Evolutionary conservation across 2,329 filamentous ascomycete species (phyloP).

Genomic region (Acephala macrosclerotiorum): DNA sequence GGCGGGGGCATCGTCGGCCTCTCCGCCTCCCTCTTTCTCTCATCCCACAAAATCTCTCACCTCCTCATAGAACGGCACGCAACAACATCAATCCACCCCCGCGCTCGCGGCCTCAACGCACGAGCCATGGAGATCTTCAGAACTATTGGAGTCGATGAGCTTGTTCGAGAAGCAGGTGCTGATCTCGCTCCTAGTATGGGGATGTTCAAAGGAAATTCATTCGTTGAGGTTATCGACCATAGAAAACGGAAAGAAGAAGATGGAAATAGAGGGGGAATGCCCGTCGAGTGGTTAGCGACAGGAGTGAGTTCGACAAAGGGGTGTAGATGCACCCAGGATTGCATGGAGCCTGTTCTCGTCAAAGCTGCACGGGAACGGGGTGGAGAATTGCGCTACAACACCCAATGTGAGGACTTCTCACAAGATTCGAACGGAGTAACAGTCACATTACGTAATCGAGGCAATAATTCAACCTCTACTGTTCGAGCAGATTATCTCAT

Average conservation of each 20-base stretch:
- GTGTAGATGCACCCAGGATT: slow-evolving; percentile 48
- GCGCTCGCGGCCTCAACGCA: slow-evolving; percentile 47
- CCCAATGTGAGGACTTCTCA: slow-evolving; percentile 36
- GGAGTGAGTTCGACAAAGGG: slow-evolving; percentile 36
- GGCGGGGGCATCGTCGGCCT: slow-evolving; percentile 51
- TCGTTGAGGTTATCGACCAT: slow-evolving; percentile 33
- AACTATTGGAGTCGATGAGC: slow-evolving; percentile 40
- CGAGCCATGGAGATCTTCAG: slow-evolving; percentile 50
- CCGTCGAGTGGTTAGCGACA: slow-evolving; percentile 33
- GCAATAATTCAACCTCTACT: slow-evolving; percentile 15
- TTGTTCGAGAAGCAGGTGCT: slow-evolving; percentile 32
- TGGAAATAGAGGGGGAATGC: slow-evolving; percentile 20
- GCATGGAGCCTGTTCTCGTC: slow-evolving; percentile 49
- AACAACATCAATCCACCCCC: slow-evolving; percentile 47
- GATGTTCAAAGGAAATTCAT: slow-evolving; percentile 26
- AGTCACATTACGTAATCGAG: slow-evolving; percentile 35
- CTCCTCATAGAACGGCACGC: slow-evolving; percentile 49
- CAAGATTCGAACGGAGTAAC: slow-evolving; percentile 41
- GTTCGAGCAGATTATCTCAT: slow-evolving; percentile 48
- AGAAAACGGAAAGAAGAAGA: slow-evolving; percentile 32
- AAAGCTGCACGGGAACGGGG: slow-evolving; percentile 44
- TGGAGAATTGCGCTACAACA: slow-evolving; percentile 46
- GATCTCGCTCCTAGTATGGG: slow-evolving; percentile 34
- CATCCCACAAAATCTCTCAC: slow-evolving; percentile 42
- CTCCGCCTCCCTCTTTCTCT: slow-evolving; percentile 48